Evolutionary conservation across 768 basidiomycete species (phyloP).

Genomic region (Lentinula aciculospora): DNA sequence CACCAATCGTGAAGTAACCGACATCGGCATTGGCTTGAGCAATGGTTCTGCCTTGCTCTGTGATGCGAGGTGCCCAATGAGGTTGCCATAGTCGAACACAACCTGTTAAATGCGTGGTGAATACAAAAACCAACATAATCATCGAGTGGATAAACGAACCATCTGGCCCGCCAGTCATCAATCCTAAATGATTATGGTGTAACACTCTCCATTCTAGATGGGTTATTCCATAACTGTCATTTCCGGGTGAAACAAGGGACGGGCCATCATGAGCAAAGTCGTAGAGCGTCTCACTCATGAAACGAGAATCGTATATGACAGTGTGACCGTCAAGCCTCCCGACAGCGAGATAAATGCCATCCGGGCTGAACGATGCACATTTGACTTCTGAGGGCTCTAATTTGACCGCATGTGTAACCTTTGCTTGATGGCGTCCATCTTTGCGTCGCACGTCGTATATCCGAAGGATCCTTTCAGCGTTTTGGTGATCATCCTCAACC

Average conservation of each 20-base stretch:
- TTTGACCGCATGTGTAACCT: constrained; percentile 15
- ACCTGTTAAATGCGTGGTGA: constrained; percentile 36
- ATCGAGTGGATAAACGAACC: constrained; percentile 28
- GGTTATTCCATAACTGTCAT: constrained; percentile 42
- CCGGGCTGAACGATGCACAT: constrained; percentile 49
- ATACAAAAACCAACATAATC: not conserved
- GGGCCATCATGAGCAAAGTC: constrained; percentile 39
- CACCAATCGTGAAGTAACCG: constrained; percentile 53
- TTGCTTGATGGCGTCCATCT: constrained; percentile 23
- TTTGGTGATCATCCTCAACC: not conserved
- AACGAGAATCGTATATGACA: constrained; percentile 62
- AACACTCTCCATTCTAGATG: constrained; percentile 49
- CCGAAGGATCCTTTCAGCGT: constrained; percentile 29
- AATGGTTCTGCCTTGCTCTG: constrained; percentile 41
- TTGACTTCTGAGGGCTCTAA: constrained; percentile 37
- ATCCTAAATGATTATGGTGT: constrained; percentile 28
- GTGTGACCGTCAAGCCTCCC: constrained; percentile 53
- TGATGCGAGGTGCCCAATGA: constrained; percentile 24
- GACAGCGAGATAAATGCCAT: constrained; percentile 54
- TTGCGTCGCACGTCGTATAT: constrained; percentile 47
- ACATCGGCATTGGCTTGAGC: constrained; percentile 54
- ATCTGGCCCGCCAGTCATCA: constrained; percentile 60
- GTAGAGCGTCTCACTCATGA: constrained; percentile 37
- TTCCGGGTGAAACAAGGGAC: constrained; percentile 24
- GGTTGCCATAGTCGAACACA: constrained; percentile 69